A percentile compares a stretch with the other conserved stretches of the same genome.
Evolutionary conservation across 352 stramenopile genomes (phyloP).

Genomic region (Globisporangium cederbergense): DNA sequence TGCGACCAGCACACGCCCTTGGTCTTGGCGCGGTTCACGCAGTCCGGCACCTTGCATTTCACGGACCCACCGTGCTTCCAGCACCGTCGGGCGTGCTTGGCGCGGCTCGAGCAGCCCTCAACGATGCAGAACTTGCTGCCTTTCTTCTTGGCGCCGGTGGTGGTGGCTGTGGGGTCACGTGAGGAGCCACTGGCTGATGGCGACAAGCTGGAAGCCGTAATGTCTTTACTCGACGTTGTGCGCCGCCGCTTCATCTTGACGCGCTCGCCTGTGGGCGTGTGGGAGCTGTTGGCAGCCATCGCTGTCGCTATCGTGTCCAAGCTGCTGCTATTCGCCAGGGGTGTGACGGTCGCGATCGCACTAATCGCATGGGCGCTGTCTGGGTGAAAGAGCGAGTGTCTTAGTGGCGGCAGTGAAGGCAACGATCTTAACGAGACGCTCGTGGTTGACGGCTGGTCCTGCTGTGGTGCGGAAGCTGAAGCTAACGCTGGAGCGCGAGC

Average conservation of each 20-base stretch:
- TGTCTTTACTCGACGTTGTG: neutral
- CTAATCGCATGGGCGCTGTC: neutral
- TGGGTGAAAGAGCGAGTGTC: neutral
- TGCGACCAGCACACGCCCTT: conserved; percentile 65
- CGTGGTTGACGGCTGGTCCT: neutral
- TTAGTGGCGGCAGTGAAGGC: neutral
- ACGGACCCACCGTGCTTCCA: conserved; percentile 60
- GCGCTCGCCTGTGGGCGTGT: conserved; percentile 11
- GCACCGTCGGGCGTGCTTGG: conserved; percentile 48
- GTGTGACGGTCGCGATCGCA: conserved; percentile 26
- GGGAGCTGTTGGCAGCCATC: neutral
- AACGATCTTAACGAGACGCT: neutral
- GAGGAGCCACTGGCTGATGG: neutral
- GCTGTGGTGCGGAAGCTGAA: conserved; percentile 18
- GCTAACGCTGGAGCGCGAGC: conserved; percentile 21
- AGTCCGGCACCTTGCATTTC: conserved; percentile 55
- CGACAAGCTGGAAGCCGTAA: neutral
- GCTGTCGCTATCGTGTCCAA: neutral
- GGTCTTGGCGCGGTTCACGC: conserved; percentile 53
- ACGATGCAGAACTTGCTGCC: conserved; percentile 58
- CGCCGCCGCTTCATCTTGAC: conserved; percentile 12
- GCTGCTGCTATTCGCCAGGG: neutral
- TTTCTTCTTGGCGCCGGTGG: conserved; percentile 25
- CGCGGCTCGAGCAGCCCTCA: conserved; percentile 44
- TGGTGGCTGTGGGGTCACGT: no score